A percentile compares a stretch with the other conserved stretches of the same genome.
phyloP scores from a whole-genome alignment of 345 rosid genomes.

The Excoecaria cochinchinensis region DNA sequence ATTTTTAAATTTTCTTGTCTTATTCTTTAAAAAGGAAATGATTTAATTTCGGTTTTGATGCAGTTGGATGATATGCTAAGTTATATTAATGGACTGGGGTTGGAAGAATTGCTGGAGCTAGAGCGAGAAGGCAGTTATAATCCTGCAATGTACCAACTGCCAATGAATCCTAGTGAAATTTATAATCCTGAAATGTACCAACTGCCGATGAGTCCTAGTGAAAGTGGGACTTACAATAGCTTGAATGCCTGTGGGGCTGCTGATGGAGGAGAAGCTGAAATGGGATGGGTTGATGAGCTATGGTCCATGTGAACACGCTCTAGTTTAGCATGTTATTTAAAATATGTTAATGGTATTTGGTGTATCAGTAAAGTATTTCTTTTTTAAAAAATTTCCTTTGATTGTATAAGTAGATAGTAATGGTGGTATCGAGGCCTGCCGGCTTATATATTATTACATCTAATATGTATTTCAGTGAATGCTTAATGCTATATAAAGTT shows the following conservation, averaged over 20 bases:
- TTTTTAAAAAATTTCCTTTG: too few species aligned
- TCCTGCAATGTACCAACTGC: background rate
- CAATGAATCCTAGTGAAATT: background rate
- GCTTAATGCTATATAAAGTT: too few species aligned
- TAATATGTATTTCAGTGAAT: too few species aligned
- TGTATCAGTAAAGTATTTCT: too few species aligned
- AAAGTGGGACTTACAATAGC: background rate
- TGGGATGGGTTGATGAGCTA: background rate
- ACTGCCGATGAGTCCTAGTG: background rate
- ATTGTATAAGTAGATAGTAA: too few species aligned
- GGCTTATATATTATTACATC: too few species aligned
- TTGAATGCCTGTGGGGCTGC: background rate
- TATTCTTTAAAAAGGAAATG: background rate
- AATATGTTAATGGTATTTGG: too few species aligned
- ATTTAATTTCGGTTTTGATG: background rate
- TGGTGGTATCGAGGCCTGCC: too few species aligned
- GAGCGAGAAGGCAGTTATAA: too few species aligned
- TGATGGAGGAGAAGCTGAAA: background rate
- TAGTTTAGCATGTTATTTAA: too few species aligned
- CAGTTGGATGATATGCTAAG: background rate
- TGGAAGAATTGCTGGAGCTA: background rate
- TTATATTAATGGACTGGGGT: background rate
- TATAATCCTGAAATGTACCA: background rate
- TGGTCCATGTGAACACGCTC: background rate
- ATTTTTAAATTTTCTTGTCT: background rate